A percentile compares a stretch with the other conserved stretches of the same genome.
Conservation (phyloP, 805 yeast genomes). For the Pichia nanzhaoensis region DNA sequence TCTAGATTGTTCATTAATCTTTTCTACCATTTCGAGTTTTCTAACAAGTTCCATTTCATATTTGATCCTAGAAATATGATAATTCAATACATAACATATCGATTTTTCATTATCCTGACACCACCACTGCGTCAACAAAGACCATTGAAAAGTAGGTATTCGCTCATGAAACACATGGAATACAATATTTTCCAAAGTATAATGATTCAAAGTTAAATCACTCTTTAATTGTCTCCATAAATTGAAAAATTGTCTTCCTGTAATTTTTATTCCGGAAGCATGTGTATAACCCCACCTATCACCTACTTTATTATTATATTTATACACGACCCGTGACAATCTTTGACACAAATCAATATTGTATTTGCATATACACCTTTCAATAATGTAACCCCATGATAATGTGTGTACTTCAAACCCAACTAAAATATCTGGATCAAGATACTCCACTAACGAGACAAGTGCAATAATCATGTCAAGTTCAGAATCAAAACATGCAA, state of each 20-base stretch:
- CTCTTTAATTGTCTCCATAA: constrained; percentile 72
- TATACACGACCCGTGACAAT: constrained; percentile 51
- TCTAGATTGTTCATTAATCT: constrained; percentile 77
- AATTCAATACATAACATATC: constrained; percentile 36
- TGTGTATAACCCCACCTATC: constrained; percentile 81
- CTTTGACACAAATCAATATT: constrained; percentile 50
- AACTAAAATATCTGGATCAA: constrained; percentile 83
- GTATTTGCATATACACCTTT: constrained; percentile 43
- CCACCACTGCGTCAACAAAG: constrained; percentile 45
- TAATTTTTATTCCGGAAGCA: constrained; percentile 58
- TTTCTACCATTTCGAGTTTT: constrained; percentile 57
- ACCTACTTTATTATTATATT: constrained; percentile 45
- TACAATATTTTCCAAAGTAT: constrained; percentile 70
- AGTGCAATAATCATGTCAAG: constrained; percentile 49
- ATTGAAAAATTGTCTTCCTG: constrained; percentile 81
- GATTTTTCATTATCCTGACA: constrained; percentile 15
- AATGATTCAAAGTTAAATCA: constrained; percentile 58
- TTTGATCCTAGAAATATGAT: constrained; percentile 39
- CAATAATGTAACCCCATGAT: constrained; percentile 89
- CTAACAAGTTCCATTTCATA: constrained; percentile 43
- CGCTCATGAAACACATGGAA: constrained; percentile 60
- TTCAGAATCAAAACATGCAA: constrained; percentile 47
- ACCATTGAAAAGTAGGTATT: constrained; percentile 54
- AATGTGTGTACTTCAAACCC: constrained; percentile 77
- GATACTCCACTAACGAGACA: constrained; percentile 44